A percentile compares a stretch with the other conserved stretches of the same genome.
Conservation (phyloP, 495 filamentous ascomycete species). For the Xylaria scruposa region DNA sequence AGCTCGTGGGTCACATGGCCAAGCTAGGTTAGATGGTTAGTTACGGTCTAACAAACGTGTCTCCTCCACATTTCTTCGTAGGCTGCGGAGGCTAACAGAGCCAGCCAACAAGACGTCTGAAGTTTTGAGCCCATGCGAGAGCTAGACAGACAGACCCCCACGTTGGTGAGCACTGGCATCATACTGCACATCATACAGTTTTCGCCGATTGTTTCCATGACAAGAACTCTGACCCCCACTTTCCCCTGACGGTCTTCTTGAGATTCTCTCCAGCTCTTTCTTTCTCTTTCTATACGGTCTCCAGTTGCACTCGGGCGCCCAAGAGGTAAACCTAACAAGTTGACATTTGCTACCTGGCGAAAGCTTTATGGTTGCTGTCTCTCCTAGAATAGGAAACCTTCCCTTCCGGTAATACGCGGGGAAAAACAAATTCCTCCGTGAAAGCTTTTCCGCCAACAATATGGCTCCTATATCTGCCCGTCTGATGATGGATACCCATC, state of each 20-base stretch:
- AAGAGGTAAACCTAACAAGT: neutral
- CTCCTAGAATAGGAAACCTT: conserved; percentile 8
- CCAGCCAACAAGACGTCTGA: neutral
- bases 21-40: neutral
- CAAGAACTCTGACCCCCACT: conserved; percentile 14
- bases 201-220: conserved; percentile 15
- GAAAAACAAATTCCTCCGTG: neutral
- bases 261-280: neutral
- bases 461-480: conserved; percentile 14
- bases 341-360: neutral
- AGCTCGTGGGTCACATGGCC: conserved; percentile 10
- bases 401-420: neutral
- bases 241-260: neutral
- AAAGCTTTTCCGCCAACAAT: conserved; percentile 27
- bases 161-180: conserved; percentile 3
- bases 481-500: conserved; percentile 22
- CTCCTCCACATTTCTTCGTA: conserved; percentile 16
- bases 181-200: conserved; percentile 1
- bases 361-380: neutral
- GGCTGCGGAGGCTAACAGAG: conserved; percentile 8
- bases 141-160: conserved; percentile 23
- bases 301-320: neutral
- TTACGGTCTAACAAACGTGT: conserved; percentile 12
- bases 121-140: conserved; percentile 17
- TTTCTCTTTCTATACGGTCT: neutral